Evolutionary conservation across 768 basidiomycete species (phyloP).

Genomic region (Lactifluus volemus): DNA sequence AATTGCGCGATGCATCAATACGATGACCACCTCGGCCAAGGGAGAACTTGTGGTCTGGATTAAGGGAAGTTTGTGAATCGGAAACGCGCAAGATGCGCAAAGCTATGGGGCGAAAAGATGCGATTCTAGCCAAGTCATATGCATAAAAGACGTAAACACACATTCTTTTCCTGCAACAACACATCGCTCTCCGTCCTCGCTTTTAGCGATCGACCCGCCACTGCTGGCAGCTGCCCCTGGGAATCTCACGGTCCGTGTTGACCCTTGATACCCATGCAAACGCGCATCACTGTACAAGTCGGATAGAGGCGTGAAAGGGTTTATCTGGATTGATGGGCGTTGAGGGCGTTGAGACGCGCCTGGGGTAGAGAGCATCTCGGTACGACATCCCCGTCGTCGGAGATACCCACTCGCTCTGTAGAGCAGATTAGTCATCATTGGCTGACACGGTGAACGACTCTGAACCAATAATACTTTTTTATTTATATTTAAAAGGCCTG

Average conservation of each 20-base stretch:
- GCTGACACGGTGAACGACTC: too few species aligned
- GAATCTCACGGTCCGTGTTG: slow-evolving; percentile 47
- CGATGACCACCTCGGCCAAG: slow-evolving; percentile 55
- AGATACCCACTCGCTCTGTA: too few species aligned
- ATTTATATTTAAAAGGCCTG: too few species aligned
- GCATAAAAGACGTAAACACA: slow-evolving; percentile 26
- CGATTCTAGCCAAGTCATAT: neutral
- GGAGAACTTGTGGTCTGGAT: slow-evolving; percentile 38
- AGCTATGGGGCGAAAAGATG: slow-evolving; percentile 16
- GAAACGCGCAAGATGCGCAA: slow-evolving; percentile 40
- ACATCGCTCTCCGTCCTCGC: slow-evolving; percentile 56
- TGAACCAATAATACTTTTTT: too few species aligned
- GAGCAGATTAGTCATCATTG: too few species aligned
- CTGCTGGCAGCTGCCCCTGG: slow-evolving; percentile 51
- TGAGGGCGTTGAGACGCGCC: slow-evolving; percentile 8
- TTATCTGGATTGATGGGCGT: slow-evolving; percentile 10
- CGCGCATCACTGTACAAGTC: slow-evolving; percentile 35
- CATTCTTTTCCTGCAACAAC: slow-evolving; percentile 77
- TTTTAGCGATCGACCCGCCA: slow-evolving; percentile 59
- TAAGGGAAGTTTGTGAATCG: slow-evolving; percentile 33
- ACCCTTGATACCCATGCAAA: slow-evolving; percentile 36
- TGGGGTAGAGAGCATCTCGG: slow-evolving; percentile 8
- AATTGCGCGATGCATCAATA: slow-evolving; percentile 64
- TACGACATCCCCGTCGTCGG: neutral
- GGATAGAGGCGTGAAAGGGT: neutral